Base-by-base conservation (phyloP, 352 stramenopile genomes). In the Phytophthora pluvialis region DNA sequence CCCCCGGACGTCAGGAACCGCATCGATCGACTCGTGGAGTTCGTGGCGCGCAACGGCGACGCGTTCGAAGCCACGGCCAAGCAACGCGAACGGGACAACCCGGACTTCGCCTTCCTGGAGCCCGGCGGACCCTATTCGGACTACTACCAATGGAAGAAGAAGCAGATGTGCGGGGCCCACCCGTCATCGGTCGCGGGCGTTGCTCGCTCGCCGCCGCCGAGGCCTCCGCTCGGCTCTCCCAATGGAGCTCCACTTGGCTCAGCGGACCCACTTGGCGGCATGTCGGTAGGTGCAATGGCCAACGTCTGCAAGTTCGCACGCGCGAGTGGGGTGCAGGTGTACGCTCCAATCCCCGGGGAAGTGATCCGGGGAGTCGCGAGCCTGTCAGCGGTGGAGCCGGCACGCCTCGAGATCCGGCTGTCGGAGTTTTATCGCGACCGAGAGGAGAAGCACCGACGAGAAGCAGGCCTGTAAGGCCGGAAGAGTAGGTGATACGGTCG, bases 1-100 rank as follows among this genome's bases (percentile, higher is more conserved):
- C 75, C 81, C n/a, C 54, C 71, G 3, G 73, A 79, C 28, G 70
- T 83, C 1, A 69, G 52, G 10, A 73, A 88, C 25, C 77, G 81
- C 36, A 86, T 90, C 28, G 77, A 89, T 39, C 62, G 75, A 11
- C 72, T 90, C 18, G 62, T 88, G 33, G 81, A 88, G 43, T 90
- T 89, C 43, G 75, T 89, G 29, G 59, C 61, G 16, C 79, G 81
- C 46, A 90, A 90, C 35, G 81, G 79, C 1, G 44, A 75, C 11
- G 75, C 66, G 9, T 89, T 90, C 42, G 81, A 90, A 67, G 71
- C 70, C 16, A 83, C 78, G 2, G 73, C 67, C 26, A 54, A 54
- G 16, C 31, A 80, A 47, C 67, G 80, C 16, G 81, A 90, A 70
- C 64, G 58, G 6, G 51, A 77, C 11, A 90, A 89, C 53, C 78